Evolutionary conservation across 768 basidiomycete genomes (phyloP).

Genomic region (Pleurotus ostreatus): DNA sequence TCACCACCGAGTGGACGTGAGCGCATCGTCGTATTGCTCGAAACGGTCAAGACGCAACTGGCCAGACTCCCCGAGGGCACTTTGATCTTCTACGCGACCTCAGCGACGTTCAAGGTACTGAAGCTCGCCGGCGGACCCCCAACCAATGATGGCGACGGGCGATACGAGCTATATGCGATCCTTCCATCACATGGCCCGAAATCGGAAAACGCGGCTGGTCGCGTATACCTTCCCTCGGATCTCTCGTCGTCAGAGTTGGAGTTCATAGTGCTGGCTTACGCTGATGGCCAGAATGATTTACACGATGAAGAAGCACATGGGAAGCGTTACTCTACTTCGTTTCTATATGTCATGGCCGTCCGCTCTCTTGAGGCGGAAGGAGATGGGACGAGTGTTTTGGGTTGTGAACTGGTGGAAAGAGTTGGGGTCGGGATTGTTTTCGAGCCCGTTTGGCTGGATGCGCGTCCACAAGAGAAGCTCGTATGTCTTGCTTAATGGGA

Average conservation of each 20-base stretch:
- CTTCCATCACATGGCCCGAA: background rate
- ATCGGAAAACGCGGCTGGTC: background rate
- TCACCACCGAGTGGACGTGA: background rate
- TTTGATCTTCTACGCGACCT: background rate
- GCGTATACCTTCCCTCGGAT: background rate
- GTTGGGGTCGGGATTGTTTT: background rate
- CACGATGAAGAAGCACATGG: background rate
- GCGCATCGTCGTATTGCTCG: too few relatives aligned
- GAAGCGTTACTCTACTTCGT: background rate
- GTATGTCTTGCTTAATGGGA: background rate
- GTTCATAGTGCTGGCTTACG: background rate
- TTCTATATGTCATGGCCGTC: slow-evolving; percentile 5
- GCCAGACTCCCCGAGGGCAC: background rate
- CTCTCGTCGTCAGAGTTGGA: background rate
- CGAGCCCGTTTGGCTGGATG: background rate
- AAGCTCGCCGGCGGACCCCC: background rate
- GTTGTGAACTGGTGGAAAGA: background rate
- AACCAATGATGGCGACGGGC: too few relatives aligned
- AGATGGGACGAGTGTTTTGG: too few relatives aligned
- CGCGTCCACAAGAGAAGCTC: background rate
- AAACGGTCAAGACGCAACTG: too few relatives aligned
- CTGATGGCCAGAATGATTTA: background rate
- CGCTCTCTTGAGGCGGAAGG: background rate
- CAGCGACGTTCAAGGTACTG: background rate
- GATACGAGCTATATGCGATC: background rate